Base-by-base conservation (phyloP, 2,329 filamentous ascomycete genomes). In the Microascus cirrosus region DNA sequence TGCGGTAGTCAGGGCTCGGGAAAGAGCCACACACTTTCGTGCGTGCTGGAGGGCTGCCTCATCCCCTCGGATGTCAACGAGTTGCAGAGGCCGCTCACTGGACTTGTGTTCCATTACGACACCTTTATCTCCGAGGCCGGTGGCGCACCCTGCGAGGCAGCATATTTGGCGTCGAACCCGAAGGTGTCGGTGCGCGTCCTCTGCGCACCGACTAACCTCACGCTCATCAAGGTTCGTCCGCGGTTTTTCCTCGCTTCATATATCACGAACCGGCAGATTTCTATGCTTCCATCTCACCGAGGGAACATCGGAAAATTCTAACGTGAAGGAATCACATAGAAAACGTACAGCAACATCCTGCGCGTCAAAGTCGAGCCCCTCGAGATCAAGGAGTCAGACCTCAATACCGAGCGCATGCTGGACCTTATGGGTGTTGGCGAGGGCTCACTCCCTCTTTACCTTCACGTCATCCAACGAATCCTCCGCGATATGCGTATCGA, bases 71-170 rank as follows among this genome's bases (percentile, higher is more conserved):
- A 66, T 0, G 70, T 77, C 0, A 79, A 77, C 7, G 65, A 67
- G 0, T 70, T 85, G 1, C 72, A 74, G 0, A 70, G 70, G 0
- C 82, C 83, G 0, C 69, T 87, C 0, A 80, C 82, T 0, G 83
- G 80, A 0, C 68, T 88, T 0, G 78, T 88, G 0, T 87, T 88
- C 54, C 83, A 87, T 61, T 87, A 84, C 59, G 82, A 85, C 61
- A 76, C 74, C 0, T 82, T 80, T 60, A 73, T 74, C 12, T 79
- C 74, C 0, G 75, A 79, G 51, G 63, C 66, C 0, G 69, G 73
- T 1, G 77, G 77, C 13, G 71, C 71, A 0, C 76, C 82, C 1
- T 85, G 83, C 58, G 84, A 88, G 65, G 83, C 79, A 0, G 81
- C 83, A 0, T 82, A 76, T 61, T 67, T 87, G 2, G 71, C 77